Percentiles rank a stretch among this genome's conserved stretches.
Evolutionary conservation across 2,329 filamentous ascomycete species (phyloP).

Genomic region (Arthrobotrys sphaeroides): DNA sequence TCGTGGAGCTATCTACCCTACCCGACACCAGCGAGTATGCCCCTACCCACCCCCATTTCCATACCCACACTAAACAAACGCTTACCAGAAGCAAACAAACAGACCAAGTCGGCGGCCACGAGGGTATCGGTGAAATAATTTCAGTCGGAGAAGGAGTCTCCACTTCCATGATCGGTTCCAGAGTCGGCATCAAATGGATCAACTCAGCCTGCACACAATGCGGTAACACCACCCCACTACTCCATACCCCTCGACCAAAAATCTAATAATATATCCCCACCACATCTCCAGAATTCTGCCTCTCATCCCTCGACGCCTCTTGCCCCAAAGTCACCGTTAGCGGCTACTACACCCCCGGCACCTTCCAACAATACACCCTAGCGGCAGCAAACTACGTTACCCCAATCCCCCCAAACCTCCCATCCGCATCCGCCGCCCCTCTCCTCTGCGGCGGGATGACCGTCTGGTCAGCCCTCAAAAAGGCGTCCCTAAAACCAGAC

Average conservation of each 20-base stretch:
- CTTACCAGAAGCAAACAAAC: not conserved
- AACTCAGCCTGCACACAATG: slow-evolving; percentile 56
- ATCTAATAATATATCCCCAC: too few species aligned
- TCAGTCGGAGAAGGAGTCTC: slow-evolving; percentile 50
- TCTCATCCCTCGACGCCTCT: slow-evolving; percentile 56
- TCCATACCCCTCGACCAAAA: too few species aligned
- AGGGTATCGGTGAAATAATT: slow-evolving; percentile 55
- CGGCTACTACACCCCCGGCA: slow-evolving; percentile 58
- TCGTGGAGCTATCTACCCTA: slow-evolving; percentile 53
- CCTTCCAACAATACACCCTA: slow-evolving; percentile 55
- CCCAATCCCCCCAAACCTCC: slow-evolving; percentile 68
- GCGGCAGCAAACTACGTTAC: slow-evolving; percentile 57
- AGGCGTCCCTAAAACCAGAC: slow-evolving; percentile 61
- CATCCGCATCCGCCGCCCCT: slow-evolving; percentile 68
- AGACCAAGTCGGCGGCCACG: slow-evolving; percentile 56
- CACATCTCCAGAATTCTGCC: slow-evolving; percentile 51
- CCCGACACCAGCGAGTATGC: slow-evolving; percentile 23
- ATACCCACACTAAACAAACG: not conserved
- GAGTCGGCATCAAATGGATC: slow-evolving; percentile 56
- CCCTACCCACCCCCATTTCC: not conserved
- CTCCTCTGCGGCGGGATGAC: slow-evolving; percentile 71
- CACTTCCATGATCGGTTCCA: slow-evolving; percentile 44
- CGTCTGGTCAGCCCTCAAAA: slow-evolving; percentile 68
- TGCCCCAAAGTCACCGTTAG: slow-evolving; percentile 56
- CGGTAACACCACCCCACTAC: slow-evolving; percentile 40